Conservation (phyloP, 2,329 filamentous ascomycete genomes). For the Cladophialophora yegresii region DNA sequence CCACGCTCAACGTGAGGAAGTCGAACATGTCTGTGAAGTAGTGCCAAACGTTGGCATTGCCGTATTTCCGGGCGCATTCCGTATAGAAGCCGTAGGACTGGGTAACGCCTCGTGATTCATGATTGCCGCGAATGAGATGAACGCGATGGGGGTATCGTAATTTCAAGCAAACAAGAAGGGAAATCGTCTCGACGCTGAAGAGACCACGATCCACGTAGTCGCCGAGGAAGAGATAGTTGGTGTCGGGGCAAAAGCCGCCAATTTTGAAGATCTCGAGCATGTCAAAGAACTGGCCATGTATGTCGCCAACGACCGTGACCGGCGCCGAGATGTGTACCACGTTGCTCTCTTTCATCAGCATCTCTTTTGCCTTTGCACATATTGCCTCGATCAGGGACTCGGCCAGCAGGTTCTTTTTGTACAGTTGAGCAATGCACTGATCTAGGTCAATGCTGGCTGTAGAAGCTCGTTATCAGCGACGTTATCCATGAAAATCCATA, state of each 20-base stretch:
- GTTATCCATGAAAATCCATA: too few relatives aligned
- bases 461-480: not conserved
- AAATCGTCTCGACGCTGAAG: conserved; percentile 98
- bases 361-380: conserved; percentile 98
- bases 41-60: conserved; percentile 98
- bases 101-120: conserved; percentile 95
- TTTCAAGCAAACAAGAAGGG: conserved; percentile 93
- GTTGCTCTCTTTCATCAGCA: conserved; percentile 99
- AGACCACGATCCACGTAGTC: conserved; percentile 98
- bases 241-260: conserved; percentile 94
- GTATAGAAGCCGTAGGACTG: conserved; percentile 99
- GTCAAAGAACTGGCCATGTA: conserved; percentile 98
- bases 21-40: conserved; percentile 99
- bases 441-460: conserved; percentile 94
- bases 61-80: conserved; percentile 96
- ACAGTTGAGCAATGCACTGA: conserved; percentile 95
- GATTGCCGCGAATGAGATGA: conserved; percentile 94
- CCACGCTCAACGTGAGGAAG: conserved; percentile 91
- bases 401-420: conserved; percentile 94
- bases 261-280: conserved; percentile 99
- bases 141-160: conserved; percentile 94
- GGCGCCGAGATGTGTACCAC: conserved; percentile 95
- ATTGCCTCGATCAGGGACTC: conserved; percentile 98
- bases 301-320: conserved; percentile 96
- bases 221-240: conserved; percentile 95